Evolutionary conservation across 2,329 filamentous ascomycete species (phyloP).

Genomic region (Tolypocladium sp.): DNA sequence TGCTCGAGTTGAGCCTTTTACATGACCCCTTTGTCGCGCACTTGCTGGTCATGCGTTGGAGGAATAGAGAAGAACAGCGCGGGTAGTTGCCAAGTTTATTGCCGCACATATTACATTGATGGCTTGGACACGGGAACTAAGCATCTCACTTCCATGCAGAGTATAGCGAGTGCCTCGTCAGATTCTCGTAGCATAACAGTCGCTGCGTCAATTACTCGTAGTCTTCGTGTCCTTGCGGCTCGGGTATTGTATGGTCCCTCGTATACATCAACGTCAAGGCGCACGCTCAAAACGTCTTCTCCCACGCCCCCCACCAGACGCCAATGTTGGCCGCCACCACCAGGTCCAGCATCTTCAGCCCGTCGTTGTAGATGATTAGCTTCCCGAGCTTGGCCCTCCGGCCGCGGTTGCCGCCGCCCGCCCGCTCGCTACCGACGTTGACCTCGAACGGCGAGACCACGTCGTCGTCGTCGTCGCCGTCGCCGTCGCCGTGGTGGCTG

Average conservation of each 20-base stretch:
- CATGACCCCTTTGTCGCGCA: too few species aligned
- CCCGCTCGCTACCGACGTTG: slow-evolving; percentile 70
- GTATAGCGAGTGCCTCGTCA: not conserved
- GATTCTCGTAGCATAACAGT: not conserved
- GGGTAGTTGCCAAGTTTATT: too few species aligned
- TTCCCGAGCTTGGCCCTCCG: slow-evolving; percentile 91
- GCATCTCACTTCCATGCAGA: not conserved
- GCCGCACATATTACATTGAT: too few species aligned
- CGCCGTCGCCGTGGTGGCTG: slow-evolving; percentile 17
- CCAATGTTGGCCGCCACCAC: slow-evolving; percentile 86
- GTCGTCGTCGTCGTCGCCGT: slow-evolving; percentile 30
- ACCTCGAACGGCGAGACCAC: slow-evolving; percentile 48
- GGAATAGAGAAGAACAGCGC: too few species aligned
- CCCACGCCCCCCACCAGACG: slow-evolving; percentile 88
- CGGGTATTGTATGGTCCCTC: not conserved
- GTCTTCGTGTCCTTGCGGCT: not conserved
- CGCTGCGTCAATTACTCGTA: not conserved
- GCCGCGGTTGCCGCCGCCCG: slow-evolving; percentile 77
- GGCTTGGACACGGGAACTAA: too few species aligned
- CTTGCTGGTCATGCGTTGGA: too few species aligned
- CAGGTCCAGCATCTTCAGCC: slow-evolving; percentile 90
- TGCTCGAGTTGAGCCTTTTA: too few species aligned
- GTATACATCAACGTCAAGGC: not conserved
- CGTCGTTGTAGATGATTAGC: slow-evolving; percentile 80
- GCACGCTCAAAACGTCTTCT: slow-evolving; percentile 35